Percentiles rank a stretch among this genome's conserved stretches.
Evolutionary conservation across 2,329 filamentous ascomycete species (phyloP).

Genomic region (Trichocomaceae sp.): DNA sequence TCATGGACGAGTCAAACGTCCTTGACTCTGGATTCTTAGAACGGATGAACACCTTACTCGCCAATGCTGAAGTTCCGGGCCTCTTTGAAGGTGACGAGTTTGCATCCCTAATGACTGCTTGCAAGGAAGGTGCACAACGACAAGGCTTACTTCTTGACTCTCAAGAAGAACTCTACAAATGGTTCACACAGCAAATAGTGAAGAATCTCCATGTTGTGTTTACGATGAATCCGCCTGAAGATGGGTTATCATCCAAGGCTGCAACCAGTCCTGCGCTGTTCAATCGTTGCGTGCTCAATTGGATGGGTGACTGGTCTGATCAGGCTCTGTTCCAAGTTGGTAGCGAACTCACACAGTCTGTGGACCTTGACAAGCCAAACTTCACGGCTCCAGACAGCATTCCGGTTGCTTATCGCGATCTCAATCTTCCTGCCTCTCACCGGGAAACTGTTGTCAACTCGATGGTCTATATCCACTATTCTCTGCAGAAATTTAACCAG

Average conservation of each 20-base stretch:
- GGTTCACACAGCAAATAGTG: conserved; percentile 99
- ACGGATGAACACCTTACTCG: conserved; percentile 97
- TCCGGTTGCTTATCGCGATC: conserved; percentile 82
- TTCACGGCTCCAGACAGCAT: conserved; percentile 86
- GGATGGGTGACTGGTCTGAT: conserved; percentile 99
- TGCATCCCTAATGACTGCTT: conserved; percentile 96
- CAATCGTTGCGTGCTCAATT: conserved; percentile 99
- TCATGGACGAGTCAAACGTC: conserved; percentile 99
- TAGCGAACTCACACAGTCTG: conserved; percentile 88
- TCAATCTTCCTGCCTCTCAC: conserved; percentile 78
- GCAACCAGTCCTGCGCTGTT: conserved; percentile 96
- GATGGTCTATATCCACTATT: conserved; percentile 99
- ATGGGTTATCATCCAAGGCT: conserved; percentile 88
- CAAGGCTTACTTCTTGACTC: conserved; percentile 94
- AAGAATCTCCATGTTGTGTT: conserved; percentile 99
- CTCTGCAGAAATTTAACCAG: conserved; percentile 79
- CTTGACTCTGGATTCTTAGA: conserved; percentile 97
- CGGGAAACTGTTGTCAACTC: conserved; percentile 90
- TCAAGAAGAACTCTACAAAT: conserved; percentile 99
- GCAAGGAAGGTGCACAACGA: conserved; percentile 94
- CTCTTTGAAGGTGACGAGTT: conserved; percentile 99
- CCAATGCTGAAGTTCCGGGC: conserved; percentile 98
- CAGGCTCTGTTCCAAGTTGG: conserved; percentile 97
- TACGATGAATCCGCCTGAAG: conserved; percentile 98
- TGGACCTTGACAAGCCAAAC: conserved; percentile 83